Evolutionary conservation across 2,329 filamentous ascomycete genomes (phyloP).

Genomic region (Colletotrichum acutatum): DNA sequence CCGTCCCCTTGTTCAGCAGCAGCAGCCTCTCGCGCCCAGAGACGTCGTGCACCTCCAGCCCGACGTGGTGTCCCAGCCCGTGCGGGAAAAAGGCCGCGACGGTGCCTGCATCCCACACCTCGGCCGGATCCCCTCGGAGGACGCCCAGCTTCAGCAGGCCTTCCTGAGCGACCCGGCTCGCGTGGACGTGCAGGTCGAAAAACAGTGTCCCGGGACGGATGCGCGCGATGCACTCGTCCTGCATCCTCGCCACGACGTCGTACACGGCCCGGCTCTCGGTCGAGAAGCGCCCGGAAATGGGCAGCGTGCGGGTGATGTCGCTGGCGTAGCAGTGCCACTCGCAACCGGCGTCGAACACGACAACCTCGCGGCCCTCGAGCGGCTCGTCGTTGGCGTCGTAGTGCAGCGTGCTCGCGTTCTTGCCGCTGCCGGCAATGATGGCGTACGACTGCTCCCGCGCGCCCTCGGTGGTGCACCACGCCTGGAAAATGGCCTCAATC

Average conservation of each 20-base stretch:
- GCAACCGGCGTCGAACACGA: slow-evolving; percentile 88
- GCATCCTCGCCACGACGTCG: slow-evolving; percentile 83
- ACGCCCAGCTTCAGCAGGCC: slow-evolving; percentile 80
- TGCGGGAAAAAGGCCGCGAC: slow-evolving; percentile 74
- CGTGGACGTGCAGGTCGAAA: slow-evolving; percentile 77
- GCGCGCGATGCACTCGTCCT: slow-evolving; percentile 75
- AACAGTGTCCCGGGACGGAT: slow-evolving; percentile 77
- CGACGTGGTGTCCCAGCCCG: slow-evolving; percentile 73
- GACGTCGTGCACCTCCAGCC: slow-evolving; percentile 73
- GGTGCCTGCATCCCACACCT: slow-evolving; percentile 64
- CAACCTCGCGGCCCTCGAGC: slow-evolving; percentile 74
- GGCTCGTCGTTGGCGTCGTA: slow-evolving; percentile 84
- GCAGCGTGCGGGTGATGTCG: slow-evolving; percentile 90
- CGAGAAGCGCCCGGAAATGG: slow-evolving; percentile 76
- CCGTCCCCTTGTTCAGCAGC: slow-evolving; percentile 39
- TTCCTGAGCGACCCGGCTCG: slow-evolving; percentile 76
- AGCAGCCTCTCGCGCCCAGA: slow-evolving; percentile 53
- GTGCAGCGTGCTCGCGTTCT: slow-evolving; percentile 87
- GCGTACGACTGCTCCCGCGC: slow-evolving; percentile 86
- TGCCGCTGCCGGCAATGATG: slow-evolving; percentile 86
- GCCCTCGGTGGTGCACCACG: slow-evolving; percentile 76
- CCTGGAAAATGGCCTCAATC: slow-evolving; percentile 81
- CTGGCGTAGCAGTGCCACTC: slow-evolving; percentile 89
- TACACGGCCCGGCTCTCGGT: slow-evolving; percentile 79
- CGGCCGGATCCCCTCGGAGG: slow-evolving; percentile 69